Evolutionary conservation across 1,284 basidiomycete species (phyloP), one percentile per base, ranked within the genome.

Genomic region (Boletus nobilissimus): DNA sequence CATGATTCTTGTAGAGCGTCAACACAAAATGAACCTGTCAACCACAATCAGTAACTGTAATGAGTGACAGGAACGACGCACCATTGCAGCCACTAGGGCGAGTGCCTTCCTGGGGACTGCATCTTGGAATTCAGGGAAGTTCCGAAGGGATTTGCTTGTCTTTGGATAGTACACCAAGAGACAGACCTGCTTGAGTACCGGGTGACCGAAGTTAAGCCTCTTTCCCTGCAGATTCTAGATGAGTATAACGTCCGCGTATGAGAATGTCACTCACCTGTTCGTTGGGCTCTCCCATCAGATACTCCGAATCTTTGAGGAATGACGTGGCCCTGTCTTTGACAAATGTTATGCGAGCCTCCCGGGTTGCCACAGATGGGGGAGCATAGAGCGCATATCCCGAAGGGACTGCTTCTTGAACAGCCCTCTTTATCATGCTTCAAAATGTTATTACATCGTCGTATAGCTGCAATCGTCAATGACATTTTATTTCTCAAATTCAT

Each of bases 391-490:
- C 39, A 32, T 75, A 75, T 5, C 48, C 38, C 3, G 24, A 9
- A 34, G 48, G 48, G 19, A 72, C 18, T 32, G n/a, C n/a, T n/a
- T 72, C 69, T 26, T 75, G 74, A 32, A 39, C 14, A 7, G 63
- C 48, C 26, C 38, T 75, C 63, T 75, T 75, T n/a, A 75, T 38
- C 14, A 72, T 32, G 39, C 74, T 75, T 26, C 7, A 7, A 65
- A 75, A 75, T 8, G 26, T 57, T 24, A 26, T n/a, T 8, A 72
- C 40, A 46, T 75, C 69, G 8, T 72, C 39, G 46, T 75, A 72
- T 8, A 75, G 51, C 74, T 75, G 5, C 9, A 16, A 36, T 71
- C 5, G 57, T 71, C 24, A 71, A 14, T 36, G 11, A 46, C 26
- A 6, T 34, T 10, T 5, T 9, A n/a, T n/a, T n/a, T n/a, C n/a